Percentiles rank a stretch among this genome's conserved stretches.
Evolutionary conservation across 768 basidiomycete species (phyloP).

Genomic region (Rhizopogon roseolus): DNA sequence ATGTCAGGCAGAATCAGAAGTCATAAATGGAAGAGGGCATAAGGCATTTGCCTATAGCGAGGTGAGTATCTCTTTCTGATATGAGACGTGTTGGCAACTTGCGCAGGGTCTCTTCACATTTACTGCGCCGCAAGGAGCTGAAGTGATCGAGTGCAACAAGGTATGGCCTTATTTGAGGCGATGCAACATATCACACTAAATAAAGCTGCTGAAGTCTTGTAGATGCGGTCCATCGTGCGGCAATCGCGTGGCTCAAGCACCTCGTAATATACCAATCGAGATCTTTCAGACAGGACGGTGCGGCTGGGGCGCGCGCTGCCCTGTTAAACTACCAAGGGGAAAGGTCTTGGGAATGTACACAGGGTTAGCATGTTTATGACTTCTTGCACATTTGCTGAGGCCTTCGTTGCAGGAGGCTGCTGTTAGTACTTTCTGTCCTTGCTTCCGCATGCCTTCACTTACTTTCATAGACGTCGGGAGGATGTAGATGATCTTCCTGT

Average conservation of each 20-base stretch:
- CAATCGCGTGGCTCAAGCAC: slow-evolving; percentile 59
- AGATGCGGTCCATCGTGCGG: slow-evolving; percentile 39
- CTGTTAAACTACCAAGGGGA: slow-evolving; percentile 37
- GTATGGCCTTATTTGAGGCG: slow-evolving; percentile 26
- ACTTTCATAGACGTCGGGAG: slow-evolving; percentile 34
- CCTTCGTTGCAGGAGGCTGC: slow-evolving; percentile 31
- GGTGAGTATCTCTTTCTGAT: slow-evolving; percentile 21
- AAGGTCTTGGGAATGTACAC: slow-evolving; percentile 66
- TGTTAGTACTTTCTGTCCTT: slow-evolving; percentile 30
- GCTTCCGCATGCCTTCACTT: not conserved
- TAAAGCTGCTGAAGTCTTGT: slow-evolving; percentile 33
- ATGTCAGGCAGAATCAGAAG: slow-evolving; percentile 44
- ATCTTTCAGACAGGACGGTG: slow-evolving; percentile 57
- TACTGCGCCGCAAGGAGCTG: slow-evolving; percentile 33
- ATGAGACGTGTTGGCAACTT: not conserved
- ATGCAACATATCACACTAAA: not conserved
- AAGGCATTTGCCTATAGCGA: slow-evolving; percentile 40
- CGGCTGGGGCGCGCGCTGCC: slow-evolving; percentile 66
- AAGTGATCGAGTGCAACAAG: slow-evolving; percentile 65
- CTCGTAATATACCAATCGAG: slow-evolving; percentile 53
- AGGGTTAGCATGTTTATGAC: slow-evolving; percentile 39
- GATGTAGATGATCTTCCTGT: slow-evolving; percentile 33
- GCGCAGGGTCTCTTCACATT: slow-evolving; percentile 48
- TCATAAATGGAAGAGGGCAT: slow-evolving; percentile 23
- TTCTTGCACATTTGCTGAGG: slow-evolving; percentile 1